phyloP scores from a whole-genome alignment of 106 monocot species.

The Allium cepa region DNA sequence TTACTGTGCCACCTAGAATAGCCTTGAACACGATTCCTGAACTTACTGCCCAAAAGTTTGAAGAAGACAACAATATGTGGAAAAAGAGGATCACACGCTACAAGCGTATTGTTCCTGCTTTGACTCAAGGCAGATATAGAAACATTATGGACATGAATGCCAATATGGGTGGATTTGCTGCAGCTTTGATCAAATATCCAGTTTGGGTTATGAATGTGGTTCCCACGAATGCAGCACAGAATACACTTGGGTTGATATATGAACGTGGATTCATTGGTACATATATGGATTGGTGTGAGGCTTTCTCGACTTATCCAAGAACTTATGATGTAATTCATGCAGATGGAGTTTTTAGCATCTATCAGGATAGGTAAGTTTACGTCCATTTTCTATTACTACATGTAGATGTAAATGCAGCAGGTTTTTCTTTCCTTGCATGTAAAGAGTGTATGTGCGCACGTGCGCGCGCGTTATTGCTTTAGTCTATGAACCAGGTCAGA shows the following conservation, averaged over 20 bases:
- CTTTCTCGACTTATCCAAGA: slow-evolving; percentile 50
- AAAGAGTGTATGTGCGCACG: background rate
- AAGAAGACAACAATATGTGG: slow-evolving; percentile 38
- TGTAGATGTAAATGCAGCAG: background rate
- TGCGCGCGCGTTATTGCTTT: too few species aligned
- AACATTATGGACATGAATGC: slow-evolving; percentile 66
- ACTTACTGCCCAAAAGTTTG: slow-evolving; percentile 19
- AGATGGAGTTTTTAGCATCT: slow-evolving; percentile 34
- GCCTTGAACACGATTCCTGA: slow-evolving; percentile 16
- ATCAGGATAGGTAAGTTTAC: slow-evolving; percentile 29
- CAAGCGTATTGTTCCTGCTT: slow-evolving; percentile 22
- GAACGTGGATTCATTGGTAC: slow-evolving; percentile 51
- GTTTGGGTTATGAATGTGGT: slow-evolving; percentile 66
- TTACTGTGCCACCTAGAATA: slow-evolving; percentile 35
- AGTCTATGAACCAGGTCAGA: too few species aligned
- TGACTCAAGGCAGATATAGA: slow-evolving; percentile 23
- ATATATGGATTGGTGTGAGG: slow-evolving; percentile 58
- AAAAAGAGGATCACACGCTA: slow-evolving; percentile 21
- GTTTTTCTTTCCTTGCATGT: background rate
- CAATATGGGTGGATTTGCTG: slow-evolving; percentile 43
- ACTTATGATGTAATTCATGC: slow-evolving; percentile 57
- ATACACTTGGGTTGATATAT: slow-evolving; percentile 37
- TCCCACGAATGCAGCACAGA: slow-evolving; percentile 4
- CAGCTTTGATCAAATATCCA: slow-evolving; percentile 25
- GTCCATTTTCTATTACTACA: background rate